These are phyloP conservation scores for Vickermania ingenoplastis DNA, from an alignment of 208 protist species.

Conservation along the genomic window DNA sequence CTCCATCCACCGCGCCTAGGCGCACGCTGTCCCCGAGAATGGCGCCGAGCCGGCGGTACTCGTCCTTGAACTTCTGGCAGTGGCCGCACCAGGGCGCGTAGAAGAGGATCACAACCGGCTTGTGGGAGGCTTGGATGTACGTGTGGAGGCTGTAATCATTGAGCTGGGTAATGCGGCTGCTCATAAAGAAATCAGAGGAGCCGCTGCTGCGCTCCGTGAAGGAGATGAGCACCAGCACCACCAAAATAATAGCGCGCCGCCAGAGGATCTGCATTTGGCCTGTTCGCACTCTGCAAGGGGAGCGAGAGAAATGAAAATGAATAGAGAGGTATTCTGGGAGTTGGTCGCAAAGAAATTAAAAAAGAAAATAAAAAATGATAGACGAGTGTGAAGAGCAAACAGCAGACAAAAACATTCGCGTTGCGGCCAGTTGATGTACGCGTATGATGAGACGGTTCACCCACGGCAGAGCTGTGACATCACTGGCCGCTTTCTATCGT, in stretches of 20 bases:
- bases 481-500: no score
- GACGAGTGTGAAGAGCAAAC: no score
- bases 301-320: neutral
- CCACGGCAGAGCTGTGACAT: no score
- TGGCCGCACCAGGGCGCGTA: slow-evolving; percentile 95
- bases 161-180: slow-evolving; percentile 65
- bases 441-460: no score
- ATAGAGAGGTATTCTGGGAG: neutral
- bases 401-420: no score
- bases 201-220: no score
- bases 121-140: slow-evolving; percentile 78
- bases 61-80: slow-evolving; percentile 87
- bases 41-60: slow-evolving; percentile 78
- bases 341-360: neutral
- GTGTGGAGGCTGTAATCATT: slow-evolving; percentile 36
- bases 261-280: no score
- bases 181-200: slow-evolving; percentile 50
- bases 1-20: slow-evolving; percentile 79
- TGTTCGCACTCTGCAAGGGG: no score
- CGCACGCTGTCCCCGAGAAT: slow-evolving; percentile 64
- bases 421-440: no score
- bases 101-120: slow-evolving; percentile 87
- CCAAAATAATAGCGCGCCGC: no score
- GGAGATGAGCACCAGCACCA: no score
- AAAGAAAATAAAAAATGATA: no score